A percentile compares a stretch with the other conserved stretches of the same genome.
These are phyloP conservation scores for Grosmannia penicillata DNA, from an alignment of 2,329 filamentous ascomycete genomes.

Conservation along the genomic window DNA sequence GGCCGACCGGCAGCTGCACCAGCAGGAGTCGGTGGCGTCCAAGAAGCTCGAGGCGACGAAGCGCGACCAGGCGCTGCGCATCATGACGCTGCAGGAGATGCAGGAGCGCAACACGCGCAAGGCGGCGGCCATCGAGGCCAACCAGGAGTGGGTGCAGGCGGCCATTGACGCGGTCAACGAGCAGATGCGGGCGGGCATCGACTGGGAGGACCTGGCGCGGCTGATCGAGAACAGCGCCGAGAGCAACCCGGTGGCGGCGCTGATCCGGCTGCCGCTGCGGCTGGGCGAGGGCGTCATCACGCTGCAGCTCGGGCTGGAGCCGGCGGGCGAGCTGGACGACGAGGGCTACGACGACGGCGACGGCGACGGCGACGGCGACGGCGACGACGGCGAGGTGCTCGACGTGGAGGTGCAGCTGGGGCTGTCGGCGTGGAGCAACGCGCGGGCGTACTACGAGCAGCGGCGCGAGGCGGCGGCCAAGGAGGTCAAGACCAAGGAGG, in stretches of 20 bases:
- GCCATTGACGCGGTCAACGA: conserved; percentile 86
- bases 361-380: conserved; percentile 48
- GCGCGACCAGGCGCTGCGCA: conserved; percentile 68
- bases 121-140: conserved; percentile 79
- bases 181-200: conserved; percentile 86
- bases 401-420: conserved; percentile 73
- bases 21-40: conserved; percentile 68
- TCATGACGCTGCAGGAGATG: conserved; percentile 68
- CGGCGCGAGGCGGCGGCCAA: conserved; percentile 74
- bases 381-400: conserved; percentile 37
- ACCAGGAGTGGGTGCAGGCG: conserved; percentile 81
- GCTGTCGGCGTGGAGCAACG: conserved; percentile 76
- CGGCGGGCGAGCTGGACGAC: conserved; percentile 38
- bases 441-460: conserved; percentile 82
- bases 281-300: conserved; percentile 83
- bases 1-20: conserved; percentile 66
- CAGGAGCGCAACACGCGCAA: conserved; percentile 78
- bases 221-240: conserved; percentile 79
- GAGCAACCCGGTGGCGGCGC: conserved; percentile 70
- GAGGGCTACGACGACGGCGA: conserved; percentile 28
- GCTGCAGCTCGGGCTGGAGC: conserved; percentile 58
- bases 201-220: conserved; percentile 84
- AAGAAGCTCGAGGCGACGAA: conserved; percentile 75
- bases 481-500: conserved; percentile 70
- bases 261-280: conserved; percentile 78